phyloP scores from a whole-genome alignment of 192 early-diverging fungal genomes.

The Gonapodya prolifera region DNA sequence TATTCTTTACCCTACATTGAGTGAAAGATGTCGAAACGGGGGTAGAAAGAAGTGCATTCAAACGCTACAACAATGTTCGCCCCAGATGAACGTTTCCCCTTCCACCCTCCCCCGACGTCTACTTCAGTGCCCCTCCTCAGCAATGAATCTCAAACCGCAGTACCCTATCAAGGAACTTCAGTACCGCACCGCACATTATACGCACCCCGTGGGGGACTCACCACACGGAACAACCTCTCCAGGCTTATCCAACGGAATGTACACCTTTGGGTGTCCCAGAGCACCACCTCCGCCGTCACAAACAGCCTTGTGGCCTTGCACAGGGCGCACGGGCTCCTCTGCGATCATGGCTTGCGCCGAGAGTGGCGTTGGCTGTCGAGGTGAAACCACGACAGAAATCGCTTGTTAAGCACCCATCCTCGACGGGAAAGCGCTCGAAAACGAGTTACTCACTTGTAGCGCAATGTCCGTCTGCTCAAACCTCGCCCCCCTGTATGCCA shows the following conservation, averaged over 20 bases:
- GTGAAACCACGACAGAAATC: background rate
- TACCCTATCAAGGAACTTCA: background rate
- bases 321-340: slow-evolving; percentile 70
- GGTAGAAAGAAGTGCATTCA: no score
- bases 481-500: slow-evolving; percentile 63
- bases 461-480: slow-evolving; percentile 74
- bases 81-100: no score
- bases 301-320: slow-evolving; percentile 55
- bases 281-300: slow-evolving; percentile 87
- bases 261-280: slow-evolving; percentile 88
- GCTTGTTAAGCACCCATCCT: background rate
- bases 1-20: no score
- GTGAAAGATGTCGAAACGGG: background rate
- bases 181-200: background rate
- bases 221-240: background rate
- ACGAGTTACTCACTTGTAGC: slow-evolving; percentile 46
- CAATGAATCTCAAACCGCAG: background rate
- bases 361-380: slow-evolving; percentile 61
- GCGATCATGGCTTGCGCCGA: slow-evolving; percentile 86
- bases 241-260: slow-evolving; percentile 68
- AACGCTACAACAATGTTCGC: no score
- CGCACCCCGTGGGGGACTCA: background rate
- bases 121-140: no score
- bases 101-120: no score
- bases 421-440: background rate